Evolutionary conservation across 805 yeast species (phyloP).

Genomic region (Cephaloascus fragrans): DNA sequence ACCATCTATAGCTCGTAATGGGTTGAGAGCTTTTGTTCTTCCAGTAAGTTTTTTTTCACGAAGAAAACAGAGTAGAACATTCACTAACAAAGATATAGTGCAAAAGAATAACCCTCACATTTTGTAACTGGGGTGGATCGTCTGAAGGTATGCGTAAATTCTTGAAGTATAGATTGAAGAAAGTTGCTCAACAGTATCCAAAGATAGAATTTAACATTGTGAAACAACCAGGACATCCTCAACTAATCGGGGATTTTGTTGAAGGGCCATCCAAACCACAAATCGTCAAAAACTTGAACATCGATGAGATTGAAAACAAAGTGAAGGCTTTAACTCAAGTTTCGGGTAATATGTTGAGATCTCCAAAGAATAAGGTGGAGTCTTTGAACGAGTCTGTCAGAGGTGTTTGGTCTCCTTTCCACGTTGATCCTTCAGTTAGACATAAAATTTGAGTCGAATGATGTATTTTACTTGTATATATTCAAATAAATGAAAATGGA

Average conservation of each 20-base stretch:
- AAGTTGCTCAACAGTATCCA: slow-evolving; percentile 52
- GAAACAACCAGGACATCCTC: slow-evolving; percentile 77
- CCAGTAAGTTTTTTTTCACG: slow-evolving; percentile 22
- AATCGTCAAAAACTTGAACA: slow-evolving; percentile 66
- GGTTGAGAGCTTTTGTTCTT: slow-evolving; percentile 61
- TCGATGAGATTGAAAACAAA: slow-evolving; percentile 54
- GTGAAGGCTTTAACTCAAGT: slow-evolving; percentile 54
- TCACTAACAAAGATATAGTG: slow-evolving; percentile 37
- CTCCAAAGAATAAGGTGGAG: slow-evolving; percentile 64
- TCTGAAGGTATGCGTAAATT: slow-evolving; percentile 77
- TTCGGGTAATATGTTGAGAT: slow-evolving; percentile 56
- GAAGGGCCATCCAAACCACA: slow-evolving; percentile 44
- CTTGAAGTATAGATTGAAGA: slow-evolving; percentile 41
- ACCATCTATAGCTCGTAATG: slow-evolving; percentile 59
- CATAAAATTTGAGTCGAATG: slow-evolving; percentile 24
- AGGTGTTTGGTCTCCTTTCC: slow-evolving; percentile 98
- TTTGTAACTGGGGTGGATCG: slow-evolving; percentile 95
- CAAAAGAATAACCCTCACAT: slow-evolving; percentile 62
- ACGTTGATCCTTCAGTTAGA: slow-evolving; percentile 45
- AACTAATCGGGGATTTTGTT: slow-evolving; percentile 3
- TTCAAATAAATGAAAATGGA: too few relatives aligned
- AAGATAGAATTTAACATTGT: slow-evolving; percentile 63
- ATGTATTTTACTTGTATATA: too few relatives aligned
- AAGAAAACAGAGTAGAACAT: not conserved
- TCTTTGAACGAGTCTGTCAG: slow-evolving; percentile 78